These are phyloP conservation scores for Aspergillus phoenicis DNA, from an alignment of 2,329 filamentous ascomycete genomes.

Conservation along the genomic window DNA sequence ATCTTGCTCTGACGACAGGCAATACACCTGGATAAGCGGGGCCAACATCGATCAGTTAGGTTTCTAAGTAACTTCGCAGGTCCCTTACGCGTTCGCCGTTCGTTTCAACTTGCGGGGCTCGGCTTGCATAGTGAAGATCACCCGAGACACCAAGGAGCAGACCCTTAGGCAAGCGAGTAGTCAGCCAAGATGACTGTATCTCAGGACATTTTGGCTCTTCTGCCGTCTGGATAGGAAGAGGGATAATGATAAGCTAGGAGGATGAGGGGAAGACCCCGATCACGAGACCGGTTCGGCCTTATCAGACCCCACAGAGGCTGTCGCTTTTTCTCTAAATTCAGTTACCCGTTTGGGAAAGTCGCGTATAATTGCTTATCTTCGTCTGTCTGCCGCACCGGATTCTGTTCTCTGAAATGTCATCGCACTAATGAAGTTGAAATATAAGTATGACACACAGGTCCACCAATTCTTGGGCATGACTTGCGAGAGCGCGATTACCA, in stretches of 20 bases:
- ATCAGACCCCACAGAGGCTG: background rate
- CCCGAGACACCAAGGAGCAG: background rate
- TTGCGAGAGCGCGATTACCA: too few species aligned
- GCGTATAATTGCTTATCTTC: background rate
- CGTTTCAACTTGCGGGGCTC: conserved; percentile 12
- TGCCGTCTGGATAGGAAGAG: background rate
- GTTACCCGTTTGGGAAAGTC: too few species aligned
- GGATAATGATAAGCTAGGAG: background rate
- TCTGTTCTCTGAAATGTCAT: too few species aligned
- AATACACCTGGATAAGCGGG: conserved; percentile 16
- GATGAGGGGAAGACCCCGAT: background rate
- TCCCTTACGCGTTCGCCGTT: conserved; percentile 16
- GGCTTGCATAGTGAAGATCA: background rate
- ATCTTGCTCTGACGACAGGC: conserved; percentile 47
- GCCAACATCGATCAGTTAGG: background rate
- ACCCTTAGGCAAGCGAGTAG: background rate
- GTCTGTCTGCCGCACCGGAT: too few species aligned
- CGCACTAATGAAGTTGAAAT: too few species aligned
- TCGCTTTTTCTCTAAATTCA: background rate
- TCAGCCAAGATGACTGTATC: background rate
- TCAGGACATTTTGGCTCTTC: background rate
- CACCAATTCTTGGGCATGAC: too few species aligned
- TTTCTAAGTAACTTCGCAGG: background rate
- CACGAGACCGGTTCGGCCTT: background rate
- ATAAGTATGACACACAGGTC: too few species aligned